Conservation (phyloP, 176 grass and related monocot genomes). For the Bolboschoenus planiculmis region DNA sequence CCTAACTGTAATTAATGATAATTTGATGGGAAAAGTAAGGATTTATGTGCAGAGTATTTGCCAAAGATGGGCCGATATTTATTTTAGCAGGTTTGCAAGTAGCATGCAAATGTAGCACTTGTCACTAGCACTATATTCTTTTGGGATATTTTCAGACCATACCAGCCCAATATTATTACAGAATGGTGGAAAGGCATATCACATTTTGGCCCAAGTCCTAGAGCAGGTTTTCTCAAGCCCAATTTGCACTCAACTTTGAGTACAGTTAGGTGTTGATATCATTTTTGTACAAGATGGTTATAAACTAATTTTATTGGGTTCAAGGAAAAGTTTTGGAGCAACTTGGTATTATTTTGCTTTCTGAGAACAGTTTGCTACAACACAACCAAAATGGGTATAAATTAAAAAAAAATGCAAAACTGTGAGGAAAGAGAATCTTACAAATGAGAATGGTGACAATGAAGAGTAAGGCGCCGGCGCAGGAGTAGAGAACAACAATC, state of each 20-base stretch:
- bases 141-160: background rate
- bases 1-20: conserved; percentile 54
- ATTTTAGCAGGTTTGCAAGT: background rate
- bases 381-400: background rate
- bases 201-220: background rate
- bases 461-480: conserved; percentile 78
- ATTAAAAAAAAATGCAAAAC: background rate
- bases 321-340: background rate
- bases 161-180: background rate
- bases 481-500: conserved; percentile 97
- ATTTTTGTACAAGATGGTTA: background rate
- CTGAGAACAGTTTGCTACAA: background rate
- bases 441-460: conserved; percentile 78
- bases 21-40: background rate
- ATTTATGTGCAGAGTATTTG: background rate
- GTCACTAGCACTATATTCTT: background rate
- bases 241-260: background rate
- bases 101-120: background rate
- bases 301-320: background rate
- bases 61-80: background rate
- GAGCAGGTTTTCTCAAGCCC: background rate
- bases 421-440: conserved; percentile 26
- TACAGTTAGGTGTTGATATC: background rate
- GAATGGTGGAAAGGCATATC: background rate
- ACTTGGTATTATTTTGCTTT: background rate